phyloP scores from a whole-genome alignment of 495 filamentous ascomycete genomes.

The Talaromyces wortmannii region DNA sequence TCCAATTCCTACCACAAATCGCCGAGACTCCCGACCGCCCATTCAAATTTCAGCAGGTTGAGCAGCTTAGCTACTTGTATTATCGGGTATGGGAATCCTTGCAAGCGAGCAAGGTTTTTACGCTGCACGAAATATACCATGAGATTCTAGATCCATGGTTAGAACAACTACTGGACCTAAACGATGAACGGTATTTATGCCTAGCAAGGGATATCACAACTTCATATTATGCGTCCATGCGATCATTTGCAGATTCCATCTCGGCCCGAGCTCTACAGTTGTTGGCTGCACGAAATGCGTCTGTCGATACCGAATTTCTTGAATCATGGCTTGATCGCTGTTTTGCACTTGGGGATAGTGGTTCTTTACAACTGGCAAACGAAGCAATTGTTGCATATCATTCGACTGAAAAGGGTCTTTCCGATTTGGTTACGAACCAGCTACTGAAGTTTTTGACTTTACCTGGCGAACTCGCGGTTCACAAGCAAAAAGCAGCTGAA shows the following conservation, averaged over 20 bases:
- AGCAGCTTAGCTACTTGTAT: constrained; percentile 14
- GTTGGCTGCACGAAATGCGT: neutral
- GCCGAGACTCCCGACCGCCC: neutral
- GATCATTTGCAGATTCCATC: neutral
- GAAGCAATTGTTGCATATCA: neutral
- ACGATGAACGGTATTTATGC: neutral
- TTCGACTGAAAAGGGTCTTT: neutral
- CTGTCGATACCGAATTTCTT: neutral
- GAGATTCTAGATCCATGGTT: constrained; percentile 26
- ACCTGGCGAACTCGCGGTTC: neutral
- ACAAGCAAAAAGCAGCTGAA: neutral
- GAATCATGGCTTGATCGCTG: neutral
- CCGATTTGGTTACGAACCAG: neutral
- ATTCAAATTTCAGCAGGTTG: constrained; percentile 1
- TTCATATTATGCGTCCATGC: constrained; percentile 14
- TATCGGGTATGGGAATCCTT: constrained; percentile 33
- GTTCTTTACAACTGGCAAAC: neutral
- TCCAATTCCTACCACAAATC: constrained; percentile 17
- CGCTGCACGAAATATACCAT: constrained; percentile 23
- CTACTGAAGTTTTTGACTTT: neutral
- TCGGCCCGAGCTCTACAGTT: neutral
- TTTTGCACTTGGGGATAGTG: neutral
- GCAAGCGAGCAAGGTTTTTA: constrained; percentile 28
- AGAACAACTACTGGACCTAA: constrained; percentile 9
- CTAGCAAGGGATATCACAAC: constrained; percentile 27